Evolutionary conservation across 2,329 filamentous ascomycete species (phyloP), one percentile per base, ranked within the genome.

Genomic region (Aspergillus luchuensis): DNA sequence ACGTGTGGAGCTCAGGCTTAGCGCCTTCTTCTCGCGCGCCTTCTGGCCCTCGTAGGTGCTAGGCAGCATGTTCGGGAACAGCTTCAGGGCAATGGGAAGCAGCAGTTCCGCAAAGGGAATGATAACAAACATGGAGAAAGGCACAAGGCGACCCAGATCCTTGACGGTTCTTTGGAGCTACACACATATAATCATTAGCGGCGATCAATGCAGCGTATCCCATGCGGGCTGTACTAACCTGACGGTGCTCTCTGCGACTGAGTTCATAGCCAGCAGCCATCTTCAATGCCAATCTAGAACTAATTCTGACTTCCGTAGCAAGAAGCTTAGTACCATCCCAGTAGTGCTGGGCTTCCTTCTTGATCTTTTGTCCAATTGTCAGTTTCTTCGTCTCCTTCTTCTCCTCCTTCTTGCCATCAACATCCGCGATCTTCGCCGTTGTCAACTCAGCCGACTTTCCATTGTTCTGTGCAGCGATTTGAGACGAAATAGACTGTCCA

Each of bases 211-310:
- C 17, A 21, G 8, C 39, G 30, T 3, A 55, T 36, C 47, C 58
- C 13, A 23, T 10, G 17, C 30, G 15, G 45, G 38, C 15, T 49
- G 38, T 15, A 69, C 74, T 55, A 71, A 86, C 85, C 79, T 98
- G 95, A 73, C 93, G 87, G 79, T 95, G 87, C 81, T 99, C 95
- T 80, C 95, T 88, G 65, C 95, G 88, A 61, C 91, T 97, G 66
- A 99, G 87, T 78, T 99, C 95, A 79, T 99, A 99, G 7, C 95
- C 95, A 61, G 91, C 93, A 13, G 93, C 92, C 95, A 99, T 99
- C 82, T 97, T 98, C 76, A 97, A 78, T 5, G 93, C 95, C 67
- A 99, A 81, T 64, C 89, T 89, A 63, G 90, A 91, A 76, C 94
- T 98, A 75, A 99, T 99, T 78, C 83, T 91, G 74, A 98, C 88